Evolutionary conservation across 768 basidiomycete genomes (phyloP).

Genomic region (Gelatoporia subvermispora): DNA sequence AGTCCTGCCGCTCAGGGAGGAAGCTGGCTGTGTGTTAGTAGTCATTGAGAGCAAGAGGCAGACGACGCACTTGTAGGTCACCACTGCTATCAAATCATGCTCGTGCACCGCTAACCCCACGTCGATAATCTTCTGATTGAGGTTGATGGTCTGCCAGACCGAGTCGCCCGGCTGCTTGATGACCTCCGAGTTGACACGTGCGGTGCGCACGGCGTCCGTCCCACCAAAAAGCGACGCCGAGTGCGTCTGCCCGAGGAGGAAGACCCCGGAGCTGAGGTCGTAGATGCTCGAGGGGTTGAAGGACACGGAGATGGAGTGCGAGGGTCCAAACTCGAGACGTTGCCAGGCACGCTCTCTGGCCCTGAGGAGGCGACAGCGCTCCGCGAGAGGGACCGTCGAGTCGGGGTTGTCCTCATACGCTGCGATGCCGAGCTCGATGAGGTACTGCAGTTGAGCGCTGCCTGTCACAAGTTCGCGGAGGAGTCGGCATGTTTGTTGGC

Average conservation of each 20-base stretch:
- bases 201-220: constrained; percentile 10
- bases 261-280: constrained; percentile 20
- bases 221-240: background rate
- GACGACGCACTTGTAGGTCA: constrained; percentile 14
- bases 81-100: constrained; percentile 19
- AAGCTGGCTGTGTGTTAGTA: background rate
- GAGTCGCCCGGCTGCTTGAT: background rate
- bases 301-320: constrained; percentile 1
- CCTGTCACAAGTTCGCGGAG: constrained; percentile 4
- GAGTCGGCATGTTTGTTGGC: constrained; percentile 3
- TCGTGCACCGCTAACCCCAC: constrained; percentile 19
- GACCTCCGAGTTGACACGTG: background rate
- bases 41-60: background rate
- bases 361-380: constrained; percentile 8
- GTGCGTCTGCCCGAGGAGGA: constrained; percentile 16
- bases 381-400: constrained; percentile 10
- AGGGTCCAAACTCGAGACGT: constrained; percentile 5
- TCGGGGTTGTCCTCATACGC: constrained; percentile 12
- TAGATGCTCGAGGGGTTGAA: constrained; percentile 20
- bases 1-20: no score
- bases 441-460: constrained; percentile 11
- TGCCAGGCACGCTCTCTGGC: constrained; percentile 11
- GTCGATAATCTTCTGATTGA: constrained; percentile 16
- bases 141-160: constrained; percentile 12
- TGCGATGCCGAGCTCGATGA: constrained; percentile 8